Evolutionary conservation across 2,329 filamentous ascomycete genomes (phyloP).

Genomic region (Fusarium subglutinans): DNA sequence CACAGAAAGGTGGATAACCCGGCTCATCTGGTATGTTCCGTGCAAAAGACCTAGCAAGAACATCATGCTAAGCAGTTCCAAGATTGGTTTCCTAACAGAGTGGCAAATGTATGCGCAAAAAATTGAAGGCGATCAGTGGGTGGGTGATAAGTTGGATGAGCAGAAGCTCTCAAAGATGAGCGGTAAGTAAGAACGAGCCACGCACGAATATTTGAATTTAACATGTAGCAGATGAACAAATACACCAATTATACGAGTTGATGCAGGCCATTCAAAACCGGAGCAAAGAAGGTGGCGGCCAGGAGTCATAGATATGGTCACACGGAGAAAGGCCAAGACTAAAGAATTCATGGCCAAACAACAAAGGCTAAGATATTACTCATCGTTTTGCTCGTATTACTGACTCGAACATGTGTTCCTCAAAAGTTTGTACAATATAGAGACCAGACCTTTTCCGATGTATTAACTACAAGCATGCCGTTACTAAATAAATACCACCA

Average conservation of each 20-base stretch:
- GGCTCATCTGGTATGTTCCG: constrained; percentile 77
- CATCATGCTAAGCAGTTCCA: constrained; percentile 13
- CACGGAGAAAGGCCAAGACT: constrained; percentile 7
- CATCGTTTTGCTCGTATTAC: neutral
- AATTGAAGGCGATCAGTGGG: constrained; percentile 87
- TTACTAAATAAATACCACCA: neutral
- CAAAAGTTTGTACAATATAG: constrained; percentile 16
- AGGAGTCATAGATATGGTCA: constrained; percentile 36
- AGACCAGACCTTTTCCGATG: constrained; percentile 26
- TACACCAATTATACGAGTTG: constrained; percentile 92
- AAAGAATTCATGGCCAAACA: neutral
- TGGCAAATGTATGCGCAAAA: constrained; percentile 97
- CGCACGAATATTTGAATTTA: neutral
- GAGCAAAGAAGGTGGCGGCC: constrained; percentile 38
- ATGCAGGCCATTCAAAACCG: constrained; percentile 79
- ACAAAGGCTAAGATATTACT: neutral
- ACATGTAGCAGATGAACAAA: constrained; percentile 77
- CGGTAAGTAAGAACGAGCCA: constrained; percentile 63
- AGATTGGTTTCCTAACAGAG: constrained; percentile 96
- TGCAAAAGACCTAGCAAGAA: neutral
- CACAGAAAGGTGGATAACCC: constrained; percentile 89
- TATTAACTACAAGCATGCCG: neutral
- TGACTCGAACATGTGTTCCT: neutral
- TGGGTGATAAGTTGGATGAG: constrained; percentile 83
- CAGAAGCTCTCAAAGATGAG: constrained; percentile 93